Evolutionary conservation across 768 basidiomycete species (phyloP).

Genomic region (Mycena leptocephala): DNA sequence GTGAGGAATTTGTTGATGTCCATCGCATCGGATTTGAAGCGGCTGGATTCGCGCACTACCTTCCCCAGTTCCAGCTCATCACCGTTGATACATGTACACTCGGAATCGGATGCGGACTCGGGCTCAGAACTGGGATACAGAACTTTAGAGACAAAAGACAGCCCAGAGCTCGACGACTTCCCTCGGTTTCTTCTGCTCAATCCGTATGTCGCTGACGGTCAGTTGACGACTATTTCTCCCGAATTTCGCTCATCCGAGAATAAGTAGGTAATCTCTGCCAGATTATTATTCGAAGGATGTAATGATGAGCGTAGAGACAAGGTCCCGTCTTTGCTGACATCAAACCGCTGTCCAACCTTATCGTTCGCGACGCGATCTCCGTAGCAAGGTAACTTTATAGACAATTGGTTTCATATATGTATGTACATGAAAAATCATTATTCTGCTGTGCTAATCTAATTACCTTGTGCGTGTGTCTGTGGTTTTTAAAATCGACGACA

Average conservation of each 20-base stretch:
- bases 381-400: too few relatives aligned
- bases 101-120: conserved; percentile 34
- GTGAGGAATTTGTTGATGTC: too few relatives aligned
- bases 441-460: too few relatives aligned
- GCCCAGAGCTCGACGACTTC: conserved; percentile 47
- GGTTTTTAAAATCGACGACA: too few relatives aligned
- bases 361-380: conserved; percentile 34
- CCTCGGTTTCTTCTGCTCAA: conserved; percentile 57
- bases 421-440: too few relatives aligned
- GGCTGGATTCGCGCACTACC: too few relatives aligned
- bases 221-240: too few relatives aligned
- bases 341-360: conserved; percentile 58
- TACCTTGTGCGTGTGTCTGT: too few relatives aligned
- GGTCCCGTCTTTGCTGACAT: conserved; percentile 63
- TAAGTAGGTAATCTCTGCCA: conserved; percentile 51
- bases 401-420: too few relatives aligned
- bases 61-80: too few relatives aligned
- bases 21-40: too few relatives aligned
- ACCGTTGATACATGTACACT: background rate
- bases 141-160: background rate
- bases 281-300: conserved; percentile 61
- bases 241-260: too few relatives aligned
- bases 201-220: conserved; percentile 58
- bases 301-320: conserved; percentile 58
- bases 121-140: conserved; percentile 4